Percentiles rank a stretch among this genome's conserved stretches.
Conservation (phyloP, 2,329 filamentous ascomycete genomes). For the Penicillium sp. region DNA sequence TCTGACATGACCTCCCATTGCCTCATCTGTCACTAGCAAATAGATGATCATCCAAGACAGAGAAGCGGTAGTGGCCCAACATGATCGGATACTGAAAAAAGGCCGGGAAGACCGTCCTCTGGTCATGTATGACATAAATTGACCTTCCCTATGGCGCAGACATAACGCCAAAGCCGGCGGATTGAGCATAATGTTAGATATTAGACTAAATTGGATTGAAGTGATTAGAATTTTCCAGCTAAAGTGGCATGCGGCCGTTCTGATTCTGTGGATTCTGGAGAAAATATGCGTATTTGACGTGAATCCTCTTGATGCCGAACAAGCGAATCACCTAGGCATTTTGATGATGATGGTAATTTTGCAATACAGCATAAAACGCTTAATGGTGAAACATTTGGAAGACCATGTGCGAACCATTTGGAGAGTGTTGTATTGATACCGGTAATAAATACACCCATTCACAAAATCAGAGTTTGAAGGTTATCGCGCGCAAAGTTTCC, state of each 20-base stretch:
- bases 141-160: not conserved
- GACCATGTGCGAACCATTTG: rapidly evolving
- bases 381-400: not conserved
- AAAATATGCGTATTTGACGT: not conserved
- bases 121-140: too few relatives aligned
- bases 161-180: not conserved
- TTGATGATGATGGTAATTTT: not conserved
- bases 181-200: not conserved
- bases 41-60: too few relatives aligned
- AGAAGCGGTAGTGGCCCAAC: too few relatives aligned
- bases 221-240: rapidly evolving
- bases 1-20: too few relatives aligned
- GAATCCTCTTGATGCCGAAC: not conserved
- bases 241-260: not conserved
- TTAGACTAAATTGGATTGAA: not conserved
- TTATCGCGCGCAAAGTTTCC: not conserved
- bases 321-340: not conserved
- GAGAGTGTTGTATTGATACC: not conserved
- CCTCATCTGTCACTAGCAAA: too few relatives aligned
- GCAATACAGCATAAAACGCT: not conserved
- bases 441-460: slow-evolving; percentile 1
- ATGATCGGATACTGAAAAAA: too few relatives aligned
- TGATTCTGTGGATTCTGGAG: not conserved
- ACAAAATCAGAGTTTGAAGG: slow-evolving; percentile 8
- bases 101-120: too few relatives aligned